Evolutionary conservation across 257 asterid species (phyloP).

Genomic region (Osmanthus fragrans): DNA sequence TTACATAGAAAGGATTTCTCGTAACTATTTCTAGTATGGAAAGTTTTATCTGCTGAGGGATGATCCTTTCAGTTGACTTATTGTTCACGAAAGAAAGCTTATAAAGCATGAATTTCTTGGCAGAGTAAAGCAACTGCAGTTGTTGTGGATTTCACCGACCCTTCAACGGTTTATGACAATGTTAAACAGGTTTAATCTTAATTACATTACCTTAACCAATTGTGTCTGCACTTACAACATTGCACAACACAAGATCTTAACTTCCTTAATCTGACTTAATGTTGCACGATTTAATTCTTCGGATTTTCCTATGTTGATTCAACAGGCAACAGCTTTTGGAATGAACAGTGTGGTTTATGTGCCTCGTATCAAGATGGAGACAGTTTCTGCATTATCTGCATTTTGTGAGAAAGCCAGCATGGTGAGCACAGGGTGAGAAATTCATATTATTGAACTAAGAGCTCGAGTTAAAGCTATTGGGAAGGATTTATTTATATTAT

Average conservation of each 20-base stretch:
- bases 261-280: neutral
- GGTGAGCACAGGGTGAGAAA: constrained; percentile 93
- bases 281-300: neutral
- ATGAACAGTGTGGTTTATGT: constrained; percentile 75
- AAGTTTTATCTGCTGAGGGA: neutral
- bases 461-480: neutral
- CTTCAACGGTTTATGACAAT: constrained; percentile 80
- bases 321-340: constrained; percentile 86
- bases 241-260: no score
- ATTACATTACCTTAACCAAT: neutral
- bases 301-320: neutral
- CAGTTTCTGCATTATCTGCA: constrained; percentile 68
- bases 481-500: neutral
- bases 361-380: constrained; percentile 66
- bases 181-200: constrained; percentile 68
- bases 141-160: constrained; percentile 86
- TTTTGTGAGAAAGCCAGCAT: constrained; percentile 92
- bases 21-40: no score
- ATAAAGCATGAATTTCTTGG: neutral
- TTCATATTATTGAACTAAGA: constrained; percentile 13
- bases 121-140: constrained; percentile 73
- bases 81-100: neutral
- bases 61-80: neutral
- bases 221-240: neutral
- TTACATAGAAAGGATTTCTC: neutral